Conservation (phyloP, 140 eudicot genomes). For the Eryngium alpinum region DNA sequence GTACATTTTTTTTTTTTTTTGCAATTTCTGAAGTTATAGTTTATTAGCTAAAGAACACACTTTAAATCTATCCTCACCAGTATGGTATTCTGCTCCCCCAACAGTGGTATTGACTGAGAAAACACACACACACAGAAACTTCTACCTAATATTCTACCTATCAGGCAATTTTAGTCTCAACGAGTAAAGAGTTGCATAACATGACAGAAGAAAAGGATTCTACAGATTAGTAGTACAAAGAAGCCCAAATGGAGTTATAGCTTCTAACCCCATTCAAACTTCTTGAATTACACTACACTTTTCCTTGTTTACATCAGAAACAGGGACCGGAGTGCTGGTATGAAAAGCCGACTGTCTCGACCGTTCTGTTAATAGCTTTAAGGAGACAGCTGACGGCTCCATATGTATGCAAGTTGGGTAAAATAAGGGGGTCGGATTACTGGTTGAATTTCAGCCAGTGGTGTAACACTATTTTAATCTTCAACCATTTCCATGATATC, state of each 20-base stretch:
- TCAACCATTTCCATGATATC: slow-evolving; percentile 20
- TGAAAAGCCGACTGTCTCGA: slow-evolving; percentile 67
- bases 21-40: too few species aligned
- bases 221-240: slow-evolving; percentile 4
- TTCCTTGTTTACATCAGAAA: slow-evolving; percentile 31
- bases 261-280: slow-evolving; percentile 20
- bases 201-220: not conserved
- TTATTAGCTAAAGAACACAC: too few species aligned
- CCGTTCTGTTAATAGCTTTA: slow-evolving; percentile 48
- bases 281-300: slow-evolving; percentile 28
- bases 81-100: too few species aligned
- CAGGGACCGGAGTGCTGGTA: slow-evolving; percentile 37
- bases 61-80: too few species aligned
- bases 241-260: slow-evolving; percentile 12
- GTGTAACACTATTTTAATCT: slow-evolving; percentile 23
- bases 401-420: slow-evolving; percentile 43
- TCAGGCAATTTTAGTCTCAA: slow-evolving; percentile 19
- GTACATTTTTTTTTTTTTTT: too few species aligned
- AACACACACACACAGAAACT: too few species aligned
- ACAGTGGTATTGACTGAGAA: too few species aligned
- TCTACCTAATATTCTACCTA: slow-evolving; percentile 15
- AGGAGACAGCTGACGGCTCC: slow-evolving; percentile 45
- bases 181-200: slow-evolving; percentile 10
- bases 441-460: slow-evolving; percentile 36
- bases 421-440: slow-evolving; percentile 44